Percentiles rank a stretch among this genome's conserved stretches.
Conservation (phyloP, 257 asterid species). For the Leptodermis oblonga region DNA sequence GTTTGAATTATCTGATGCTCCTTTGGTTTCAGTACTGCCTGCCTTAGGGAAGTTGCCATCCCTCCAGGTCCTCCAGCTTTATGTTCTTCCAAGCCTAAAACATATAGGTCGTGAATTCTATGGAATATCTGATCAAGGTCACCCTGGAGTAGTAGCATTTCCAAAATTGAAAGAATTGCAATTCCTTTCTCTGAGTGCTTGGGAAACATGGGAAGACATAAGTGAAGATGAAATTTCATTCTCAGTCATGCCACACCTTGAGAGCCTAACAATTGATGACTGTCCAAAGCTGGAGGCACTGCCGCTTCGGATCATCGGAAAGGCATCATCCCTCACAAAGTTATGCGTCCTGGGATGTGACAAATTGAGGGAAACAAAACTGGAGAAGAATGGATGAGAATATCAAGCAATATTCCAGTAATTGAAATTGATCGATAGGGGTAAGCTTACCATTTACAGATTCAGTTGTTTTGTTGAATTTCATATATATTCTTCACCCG, state of each 20-base stretch:
- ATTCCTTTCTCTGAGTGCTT: background rate
- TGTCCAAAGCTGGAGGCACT: constrained; percentile 4
- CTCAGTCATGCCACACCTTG: constrained; percentile 3
- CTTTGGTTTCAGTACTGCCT: background rate
- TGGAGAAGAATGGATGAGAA: background rate
- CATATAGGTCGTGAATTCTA: background rate
- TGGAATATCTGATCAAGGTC: background rate
- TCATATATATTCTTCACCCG: no score
- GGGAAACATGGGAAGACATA: constrained; percentile 14
- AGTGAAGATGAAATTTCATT: background rate
- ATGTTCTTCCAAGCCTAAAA: background rate
- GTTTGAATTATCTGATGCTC: background rate
- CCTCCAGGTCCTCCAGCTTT: background rate
- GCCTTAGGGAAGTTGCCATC: background rate
- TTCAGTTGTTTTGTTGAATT: background rate
- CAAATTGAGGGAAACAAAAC: background rate
- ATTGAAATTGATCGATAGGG: background rate
- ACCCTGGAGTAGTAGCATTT: background rate
- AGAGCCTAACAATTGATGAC: background rate
- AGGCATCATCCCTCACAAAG: background rate
- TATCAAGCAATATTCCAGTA: background rate
- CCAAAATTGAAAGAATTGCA: background rate
- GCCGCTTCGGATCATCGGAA: constrained; percentile 6
- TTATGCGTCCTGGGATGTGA: background rate
- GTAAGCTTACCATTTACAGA: background rate